Base-by-base conservation (phyloP, 139 green algal genomes). In the Chlorella sp. region DNA sequence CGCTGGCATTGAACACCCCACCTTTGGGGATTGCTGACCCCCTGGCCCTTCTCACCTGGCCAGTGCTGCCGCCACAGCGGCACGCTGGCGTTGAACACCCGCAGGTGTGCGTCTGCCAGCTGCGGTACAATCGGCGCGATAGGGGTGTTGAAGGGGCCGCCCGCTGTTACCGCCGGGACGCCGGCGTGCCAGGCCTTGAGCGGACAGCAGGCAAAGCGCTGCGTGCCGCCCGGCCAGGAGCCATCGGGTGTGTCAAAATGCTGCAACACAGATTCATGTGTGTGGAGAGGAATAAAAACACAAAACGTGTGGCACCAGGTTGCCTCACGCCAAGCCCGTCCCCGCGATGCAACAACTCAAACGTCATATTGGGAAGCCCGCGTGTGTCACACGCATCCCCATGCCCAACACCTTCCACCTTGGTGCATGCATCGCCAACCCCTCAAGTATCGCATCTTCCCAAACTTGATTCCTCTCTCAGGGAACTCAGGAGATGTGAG, bases 21-120 rank as follows among this genome's bases (percentile, higher is more conserved):
- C n/a, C n/a, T n/a, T n/a, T n/a, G n/a, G n/a, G n/a, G n/a, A n/a
- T n/a, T n/a, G n/a, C n/a, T n/a, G n/a, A n/a, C n/a, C 60, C 60
- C 60, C 60, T 68, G 60, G 15, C 66, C 12, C 66, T n/a, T 24
- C 79, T 88, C 90, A 1, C 75, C 69, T 30, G 34, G 42, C 39
- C 64, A n/a, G 66, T 93, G 91, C n/a, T 61, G 75, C 18, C 69
- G 28, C 77, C 73, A 92, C 18, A 93, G 40, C 37, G 91, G 85
- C n/a, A 87, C 57, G 53, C 64, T 93, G 53, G 86, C 82, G 39
- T 86, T 86, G n/a, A 24, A 86, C 18, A 57, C 37, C 24, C 81
- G 28, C 26, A 93, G n/a, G 36, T 91, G 32, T 0, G 88, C 85
- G 15, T 89, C 84, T 30, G 84, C 91, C 60, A 92, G 24, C 32